Conservation (phyloP, 2,329 filamentous ascomycete genomes). For the Nothophaeocryptopus gaeumannii region DNA sequence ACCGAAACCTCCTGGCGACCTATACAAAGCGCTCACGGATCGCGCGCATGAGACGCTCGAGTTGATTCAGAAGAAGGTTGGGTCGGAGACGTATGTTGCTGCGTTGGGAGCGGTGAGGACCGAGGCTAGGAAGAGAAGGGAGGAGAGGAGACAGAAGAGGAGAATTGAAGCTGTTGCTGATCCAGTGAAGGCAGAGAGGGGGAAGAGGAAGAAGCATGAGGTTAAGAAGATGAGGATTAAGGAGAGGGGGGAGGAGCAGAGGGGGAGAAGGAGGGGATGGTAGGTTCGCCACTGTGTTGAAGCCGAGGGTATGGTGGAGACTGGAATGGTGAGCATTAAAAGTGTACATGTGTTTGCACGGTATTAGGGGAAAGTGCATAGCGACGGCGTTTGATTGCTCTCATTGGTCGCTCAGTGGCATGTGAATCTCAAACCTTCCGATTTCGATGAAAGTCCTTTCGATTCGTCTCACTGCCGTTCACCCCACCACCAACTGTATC, state of each 20-base stretch:
- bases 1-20: slow-evolving; percentile 54
- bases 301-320: background rate
- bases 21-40: slow-evolving; percentile 67
- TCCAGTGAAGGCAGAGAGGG: slow-evolving; percentile 73
- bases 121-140: slow-evolving; percentile 67
- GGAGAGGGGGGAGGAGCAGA: slow-evolving; percentile 70
- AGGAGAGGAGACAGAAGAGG: slow-evolving; percentile 76
- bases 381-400: slow-evolving; percentile 10
- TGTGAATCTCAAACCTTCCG: no score
- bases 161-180: slow-evolving; percentile 81
- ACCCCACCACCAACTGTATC: no score
- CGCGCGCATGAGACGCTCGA: slow-evolving; percentile 77
- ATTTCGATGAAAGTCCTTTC: no score
- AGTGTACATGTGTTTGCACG: no score
- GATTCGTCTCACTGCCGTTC: no score
- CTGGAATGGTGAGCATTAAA: background rate
- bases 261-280: slow-evolving; percentile 68
- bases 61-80: slow-evolving; percentile 78
- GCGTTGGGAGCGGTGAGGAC: slow-evolving; percentile 71
- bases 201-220: slow-evolving; percentile 81
- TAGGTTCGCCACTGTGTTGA: slow-evolving; percentile 41
- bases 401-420: no score
- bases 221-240: slow-evolving; percentile 80
- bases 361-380: slow-evolving; percentile 2
- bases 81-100: slow-evolving; percentile 74